Percentiles rank a stretch among this genome's conserved stretches.
phyloP scores from a whole-genome alignment of 1,139 yeast genomes.

The Kodamaea plutei region DNA sequence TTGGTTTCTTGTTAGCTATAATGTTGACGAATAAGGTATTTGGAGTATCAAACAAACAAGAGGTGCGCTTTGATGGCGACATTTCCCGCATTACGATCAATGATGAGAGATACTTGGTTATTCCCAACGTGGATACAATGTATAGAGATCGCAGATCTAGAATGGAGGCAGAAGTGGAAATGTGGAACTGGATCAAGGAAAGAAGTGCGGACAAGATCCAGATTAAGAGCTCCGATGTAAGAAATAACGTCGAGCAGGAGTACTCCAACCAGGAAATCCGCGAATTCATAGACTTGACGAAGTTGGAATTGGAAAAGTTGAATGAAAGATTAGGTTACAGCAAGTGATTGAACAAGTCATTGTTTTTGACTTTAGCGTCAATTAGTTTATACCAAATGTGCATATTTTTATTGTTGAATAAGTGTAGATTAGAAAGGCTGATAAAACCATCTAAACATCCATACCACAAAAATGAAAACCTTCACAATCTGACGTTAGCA shows the following conservation, averaged over 20 bases:
- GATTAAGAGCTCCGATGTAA: slow-evolving; percentile 8
- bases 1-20: slow-evolving; percentile 14
- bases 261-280: slow-evolving; percentile 46
- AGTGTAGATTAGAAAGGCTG: too few relatives aligned
- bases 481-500: too few relatives aligned
- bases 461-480: too few relatives aligned
- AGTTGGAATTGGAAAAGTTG: slow-evolving; percentile 41
- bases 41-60: slow-evolving; percentile 6
- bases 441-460: too few relatives aligned
- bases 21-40: slow-evolving; percentile 6
- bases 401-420: too few relatives aligned
- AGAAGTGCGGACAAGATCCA: slow-evolving; percentile 27
- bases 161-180: slow-evolving; percentile 53
- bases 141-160: slow-evolving; percentile 30
- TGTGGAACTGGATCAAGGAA: slow-evolving; percentile 82
- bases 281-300: slow-evolving; percentile 55
- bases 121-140: slow-evolving; percentile 44
- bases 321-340: too few relatives aligned
- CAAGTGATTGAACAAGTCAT: too few relatives aligned
- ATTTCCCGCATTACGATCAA: slow-evolving; percentile 30
- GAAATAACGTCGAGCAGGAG: slow-evolving; percentile 12
- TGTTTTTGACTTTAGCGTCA: too few relatives aligned
- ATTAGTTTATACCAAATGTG: too few relatives aligned
- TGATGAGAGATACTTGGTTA: slow-evolving; percentile 40
- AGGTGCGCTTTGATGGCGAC: slow-evolving; percentile 7